Base-by-base conservation (phyloP, 2,329 filamentous ascomycete genomes). In the Exophiala viscosa region DNA sequence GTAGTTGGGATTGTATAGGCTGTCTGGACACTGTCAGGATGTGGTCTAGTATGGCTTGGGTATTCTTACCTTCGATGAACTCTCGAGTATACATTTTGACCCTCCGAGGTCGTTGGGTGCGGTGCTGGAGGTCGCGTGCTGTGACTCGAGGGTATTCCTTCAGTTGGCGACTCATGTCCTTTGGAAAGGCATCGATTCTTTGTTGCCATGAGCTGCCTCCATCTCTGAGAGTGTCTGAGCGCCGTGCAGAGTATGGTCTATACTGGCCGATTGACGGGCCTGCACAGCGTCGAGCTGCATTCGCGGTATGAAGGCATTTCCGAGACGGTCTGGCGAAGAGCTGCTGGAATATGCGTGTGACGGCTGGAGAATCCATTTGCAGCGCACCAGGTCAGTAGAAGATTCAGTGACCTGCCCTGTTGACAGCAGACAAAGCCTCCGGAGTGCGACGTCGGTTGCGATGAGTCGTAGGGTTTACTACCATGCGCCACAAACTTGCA, bases 21-120 rank as follows among this genome's bases (percentile, higher is more conserved):
- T 93, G 73, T 96, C 91, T 95, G 64, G 31, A 57, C 18, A 36
- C 8, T 45, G 10, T 60, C 36, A 55, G 50, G 17, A 9, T 4
- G 31, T 31, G 11, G 44, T 35, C 32, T 14, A 32, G 34, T 15
- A 28, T 31, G n/a, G 34, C 20, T 15, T 43, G 32, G 3, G 5
- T 46, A 2, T 13, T 7, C 69, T 61, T 67, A 90, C 88, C 91
- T 70, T 99, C 93, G 67, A 99, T 93, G 67, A 99, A 99, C 77
- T 99, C 95, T 60, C 95, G 82, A 68, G 95, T 88, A 66, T 96
- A 75, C 93, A 99, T 99, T 81, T 96, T 96, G 61, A 96, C 91
- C 69, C 87, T 81, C 66, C 82, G 82, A 40, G 93, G 93, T 65
- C 93, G 78, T 67, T 95, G 86, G 48, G 76, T 84, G 48, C 87